Percentiles rank a stretch among this genome's conserved stretches.
Evolutionary conservation across 2,329 filamentous ascomycete genomes (phyloP).

Genomic region (Xylaria polymorpha): DNA sequence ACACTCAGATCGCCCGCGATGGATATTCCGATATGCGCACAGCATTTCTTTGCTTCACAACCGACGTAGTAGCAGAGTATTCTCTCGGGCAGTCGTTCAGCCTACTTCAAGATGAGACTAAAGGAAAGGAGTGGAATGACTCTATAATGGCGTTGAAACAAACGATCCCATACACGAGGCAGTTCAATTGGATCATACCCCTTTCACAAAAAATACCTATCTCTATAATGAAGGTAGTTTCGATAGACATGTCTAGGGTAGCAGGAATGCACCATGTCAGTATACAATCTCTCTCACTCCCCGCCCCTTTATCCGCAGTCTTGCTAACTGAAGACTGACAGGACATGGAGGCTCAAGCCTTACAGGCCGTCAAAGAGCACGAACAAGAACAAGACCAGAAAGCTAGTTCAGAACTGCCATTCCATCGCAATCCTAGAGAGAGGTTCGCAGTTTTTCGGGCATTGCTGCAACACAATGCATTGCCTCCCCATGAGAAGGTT

Average conservation of each 20-base stretch:
- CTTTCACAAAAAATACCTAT: conserved; percentile 30
- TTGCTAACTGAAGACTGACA: not conserved
- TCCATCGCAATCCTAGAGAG: conserved; percentile 23
- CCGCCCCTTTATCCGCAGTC: not conserved
- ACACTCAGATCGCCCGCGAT: conserved; percentile 27
- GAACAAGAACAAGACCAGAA: conserved; percentile 16
- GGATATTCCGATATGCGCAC: conserved; percentile 30
- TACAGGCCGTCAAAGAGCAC: conserved; percentile 24
- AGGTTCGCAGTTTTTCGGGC: conserved; percentile 32
- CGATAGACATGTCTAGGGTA: conserved; percentile 27
- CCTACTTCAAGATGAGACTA: conserved; percentile 30
- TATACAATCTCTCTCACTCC: not conserved
- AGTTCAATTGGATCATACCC: conserved; percentile 38
- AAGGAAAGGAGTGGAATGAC: conserved; percentile 20
- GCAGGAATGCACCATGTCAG: conserved; percentile 35
- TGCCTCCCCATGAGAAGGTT: conserved; percentile 33
- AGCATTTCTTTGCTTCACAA: conserved; percentile 21
- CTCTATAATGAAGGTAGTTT: conserved; percentile 16
- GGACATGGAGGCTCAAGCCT: conserved; percentile 34
- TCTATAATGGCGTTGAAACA: conserved; percentile 24
- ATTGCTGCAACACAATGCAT: conserved; percentile 26
- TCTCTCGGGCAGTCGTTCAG: conserved; percentile 27
- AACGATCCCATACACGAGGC: conserved; percentile 30
- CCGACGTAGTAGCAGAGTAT: conserved; percentile 33
- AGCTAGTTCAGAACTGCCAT: not conserved